phyloP scores from a whole-genome alignment of 1,284 basidiomycete species.

The Amylostereum areolatum region DNA sequence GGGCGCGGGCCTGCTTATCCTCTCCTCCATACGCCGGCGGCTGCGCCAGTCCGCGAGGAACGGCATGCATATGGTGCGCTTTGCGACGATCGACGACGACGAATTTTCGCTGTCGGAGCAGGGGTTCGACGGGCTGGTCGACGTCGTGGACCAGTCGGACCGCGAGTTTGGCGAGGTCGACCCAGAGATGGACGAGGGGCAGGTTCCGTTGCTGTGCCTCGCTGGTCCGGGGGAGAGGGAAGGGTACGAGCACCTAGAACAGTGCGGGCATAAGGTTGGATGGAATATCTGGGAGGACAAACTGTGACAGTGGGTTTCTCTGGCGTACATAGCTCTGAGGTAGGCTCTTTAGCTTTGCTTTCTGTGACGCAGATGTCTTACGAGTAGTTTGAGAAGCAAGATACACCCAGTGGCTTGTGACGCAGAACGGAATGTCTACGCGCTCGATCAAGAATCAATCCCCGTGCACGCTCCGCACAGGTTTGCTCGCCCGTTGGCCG shows the following conservation, averaged over 20 bases:
- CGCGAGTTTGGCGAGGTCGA: constrained; percentile 3
- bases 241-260: constrained; percentile 16
- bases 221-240: constrained; percentile 26
- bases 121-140: constrained; percentile 41
- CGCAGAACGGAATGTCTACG: too few species aligned
- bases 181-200: constrained; percentile 5
- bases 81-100: constrained; percentile 16
- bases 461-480: too few species aligned
- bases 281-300: constrained; percentile 25
- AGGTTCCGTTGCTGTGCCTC: constrained; percentile 42
- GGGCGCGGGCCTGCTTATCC: constrained; percentile 45
- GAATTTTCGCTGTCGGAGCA: constrained; percentile 23
- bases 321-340: too few species aligned
- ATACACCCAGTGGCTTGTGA: too few species aligned
- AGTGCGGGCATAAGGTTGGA: constrained; percentile 23
- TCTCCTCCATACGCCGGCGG: constrained; percentile 35
- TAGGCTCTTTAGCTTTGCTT: too few species aligned
- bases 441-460: too few species aligned
- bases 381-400: too few species aligned
- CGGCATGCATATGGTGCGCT: constrained; percentile 36
- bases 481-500: too few species aligned
- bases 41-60: constrained; percentile 41
- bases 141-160: constrained; percentile 28
- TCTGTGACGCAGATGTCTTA: too few species aligned
- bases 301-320: constrained; percentile 12